These are phyloP conservation scores for Fusarium proliferatum DNA, from an alignment of 2,329 filamentous ascomycete genomes.

Conservation along the genomic window DNA sequence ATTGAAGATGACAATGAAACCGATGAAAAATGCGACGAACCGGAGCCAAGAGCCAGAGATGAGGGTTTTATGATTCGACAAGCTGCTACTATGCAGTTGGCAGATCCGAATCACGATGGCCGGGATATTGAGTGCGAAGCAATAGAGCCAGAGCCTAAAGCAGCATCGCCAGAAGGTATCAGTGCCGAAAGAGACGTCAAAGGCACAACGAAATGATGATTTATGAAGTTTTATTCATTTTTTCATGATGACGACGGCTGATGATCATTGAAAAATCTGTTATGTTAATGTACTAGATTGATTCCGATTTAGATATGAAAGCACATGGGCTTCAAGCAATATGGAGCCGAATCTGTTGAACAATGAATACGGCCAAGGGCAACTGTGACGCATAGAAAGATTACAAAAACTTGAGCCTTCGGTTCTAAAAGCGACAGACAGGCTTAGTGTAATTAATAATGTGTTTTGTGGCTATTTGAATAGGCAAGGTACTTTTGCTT, in stretches of 20 bases:
- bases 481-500: not conserved
- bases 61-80: conserved; percentile 21
- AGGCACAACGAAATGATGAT: conserved; percentile 27
- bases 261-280: conserved; percentile 2
- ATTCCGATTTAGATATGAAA: not conserved
- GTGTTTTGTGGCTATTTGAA: not conserved
- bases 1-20: conserved; percentile 35
- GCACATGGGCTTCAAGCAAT: not conserved
- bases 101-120: not conserved
- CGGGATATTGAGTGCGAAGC: not conserved
- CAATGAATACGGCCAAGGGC: not conserved
- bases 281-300: not conserved
- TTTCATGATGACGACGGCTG: conserved; percentile 23
- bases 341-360: not conserved
- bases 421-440: not conserved
- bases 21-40: conserved; percentile 28
- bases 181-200: not conserved
- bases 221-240: conserved; percentile 19
- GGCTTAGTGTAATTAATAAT: not conserved
- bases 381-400: not conserved
- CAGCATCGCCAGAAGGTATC: conserved; percentile 1
- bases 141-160: conserved; percentile 4
- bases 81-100: conserved; percentile 7
- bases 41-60: conserved; percentile 7
- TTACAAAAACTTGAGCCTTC: not conserved